Evolutionary conservation across 768 basidiomycete species (phyloP), one percentile per base, ranked within the genome.

Genomic region (Holtermanniella nyarrowii): DNA sequence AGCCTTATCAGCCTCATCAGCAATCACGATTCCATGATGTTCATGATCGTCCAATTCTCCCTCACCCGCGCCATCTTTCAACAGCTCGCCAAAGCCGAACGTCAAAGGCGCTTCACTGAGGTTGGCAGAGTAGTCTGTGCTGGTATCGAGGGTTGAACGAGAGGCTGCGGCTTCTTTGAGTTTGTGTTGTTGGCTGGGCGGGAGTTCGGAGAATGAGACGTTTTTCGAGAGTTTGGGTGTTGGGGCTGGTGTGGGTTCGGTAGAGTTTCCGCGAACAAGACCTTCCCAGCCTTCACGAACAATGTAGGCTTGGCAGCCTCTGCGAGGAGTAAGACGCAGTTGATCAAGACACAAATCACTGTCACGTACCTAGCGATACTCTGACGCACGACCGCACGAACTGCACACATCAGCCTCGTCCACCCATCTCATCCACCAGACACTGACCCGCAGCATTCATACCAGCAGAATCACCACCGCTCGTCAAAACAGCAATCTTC

Each of bases 201-300:
- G 68, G n/a, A 71, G 61, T 2, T 63, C 56, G 3, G 68, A 54
- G 53, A 63, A 71, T 13, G 70, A 64, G 12, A 73, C 59, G 42
- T 59, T 60, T 20, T 54, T 53, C 13, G 63, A 51, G n/a, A 61
- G 45, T 16, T 64, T 55, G 21, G 66, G 61, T 57, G 59, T 31
- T 11, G 59, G 26, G 3, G 62, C 55, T 18, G 58, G 60, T 26
- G 69, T 58, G 3, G 59, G 57, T 14, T 61, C 64, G 23, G 77
- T 75, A 2, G 74, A 68, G 72, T 91, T 97, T n/a, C 95, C 95
- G 52, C 85, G 80, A 11, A 99, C 91, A 54, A 97, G 83, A 21
- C 95, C 95, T 69, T 97, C 91, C 76, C 96, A 99, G 37, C 95
- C 95, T 74, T 99, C 95, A 31, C 95, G 86, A 53, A 99, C 87